These are phyloP conservation scores for Rhodomyrtus tomentosa DNA, from an alignment of 345 rosid genomes.

Conservation along the genomic window DNA sequence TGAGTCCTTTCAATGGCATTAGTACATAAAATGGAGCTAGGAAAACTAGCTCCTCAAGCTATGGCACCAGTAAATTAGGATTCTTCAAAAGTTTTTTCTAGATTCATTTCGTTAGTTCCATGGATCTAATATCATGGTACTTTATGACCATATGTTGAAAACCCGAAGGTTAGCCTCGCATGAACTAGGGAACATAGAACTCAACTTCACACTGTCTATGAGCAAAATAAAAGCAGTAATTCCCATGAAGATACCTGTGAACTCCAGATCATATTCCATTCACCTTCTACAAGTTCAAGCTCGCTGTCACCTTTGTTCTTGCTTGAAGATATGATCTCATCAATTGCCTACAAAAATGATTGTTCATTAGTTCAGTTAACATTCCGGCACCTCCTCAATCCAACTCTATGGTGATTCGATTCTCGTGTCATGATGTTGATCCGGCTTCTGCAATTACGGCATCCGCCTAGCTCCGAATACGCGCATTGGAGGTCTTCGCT, in stretches of 20 bases:
- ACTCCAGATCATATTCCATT: conserved; percentile 98
- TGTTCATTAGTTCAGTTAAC: not conserved
- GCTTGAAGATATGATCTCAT: conserved; percentile 39
- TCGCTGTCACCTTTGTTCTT: conserved; percentile 20
- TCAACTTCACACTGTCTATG: too few species aligned
- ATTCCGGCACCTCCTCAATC: not conserved
- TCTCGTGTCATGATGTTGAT: too few species aligned
- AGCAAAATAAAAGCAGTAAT: not conserved
- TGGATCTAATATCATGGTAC: not conserved
- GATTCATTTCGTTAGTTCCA: not conserved
- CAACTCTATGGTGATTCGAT: not conserved
- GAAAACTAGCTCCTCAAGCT: not conserved
- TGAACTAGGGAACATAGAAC: too few species aligned
- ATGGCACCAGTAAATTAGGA: not conserved
- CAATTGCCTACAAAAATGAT: conserved; percentile 45
- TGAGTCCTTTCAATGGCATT: not conserved
- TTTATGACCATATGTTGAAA: not conserved
- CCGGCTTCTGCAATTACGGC: too few species aligned
- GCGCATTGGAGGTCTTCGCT: too few species aligned
- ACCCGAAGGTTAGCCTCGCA: too few species aligned
- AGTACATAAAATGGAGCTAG: not conserved
- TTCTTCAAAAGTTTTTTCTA: not conserved
- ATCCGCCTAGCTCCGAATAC: too few species aligned
- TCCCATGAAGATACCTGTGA: conserved; percentile 48
- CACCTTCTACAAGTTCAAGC: conserved; percentile 62